Evolutionary conservation across 768 basidiomycete species (phyloP).

Genomic region (Pleurotus platypus): DNA sequence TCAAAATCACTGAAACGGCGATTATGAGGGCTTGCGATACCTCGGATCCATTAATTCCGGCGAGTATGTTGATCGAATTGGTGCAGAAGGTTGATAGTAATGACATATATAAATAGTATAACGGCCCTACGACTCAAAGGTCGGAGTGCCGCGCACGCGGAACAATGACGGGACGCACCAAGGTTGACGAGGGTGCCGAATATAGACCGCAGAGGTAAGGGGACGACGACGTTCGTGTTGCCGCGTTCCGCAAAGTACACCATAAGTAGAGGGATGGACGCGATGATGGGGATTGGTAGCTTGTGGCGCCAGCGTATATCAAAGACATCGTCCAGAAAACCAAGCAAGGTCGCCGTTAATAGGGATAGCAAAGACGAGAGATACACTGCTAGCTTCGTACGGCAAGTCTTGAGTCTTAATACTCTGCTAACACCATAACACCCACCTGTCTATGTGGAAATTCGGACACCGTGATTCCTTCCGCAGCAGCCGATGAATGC

Average conservation of each 20-base stretch:
- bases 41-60: constrained; percentile 96
- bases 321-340: constrained; percentile 96
- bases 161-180: constrained; percentile 44
- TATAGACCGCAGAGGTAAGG: constrained; percentile 70
- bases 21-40: constrained; percentile 92
- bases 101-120: constrained; percentile 97
- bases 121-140: constrained; percentile 54
- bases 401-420: neutral
- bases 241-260: constrained; percentile 96
- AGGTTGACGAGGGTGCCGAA: constrained; percentile 83
- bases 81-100: constrained; percentile 94
- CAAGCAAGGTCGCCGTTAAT: constrained; percentile 88
- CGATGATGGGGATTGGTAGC: constrained; percentile 93
- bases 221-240: constrained; percentile 91
- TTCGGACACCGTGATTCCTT: constrained; percentile 64
- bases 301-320: constrained; percentile 99
- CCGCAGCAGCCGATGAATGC: constrained; percentile 21
- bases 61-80: constrained; percentile 98
- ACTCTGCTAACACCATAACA: neutral
- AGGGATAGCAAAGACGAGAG: constrained; percentile 91
- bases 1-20: constrained; percentile 83
- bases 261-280: constrained; percentile 90
- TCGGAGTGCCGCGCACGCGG: neutral
- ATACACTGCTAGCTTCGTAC: constrained; percentile 77
- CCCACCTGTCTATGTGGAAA: constrained; percentile 79